Evolutionary conservation across 2,329 filamentous ascomycete genomes (phyloP).

Genomic region (Pezicula neosporulosa): DNA sequence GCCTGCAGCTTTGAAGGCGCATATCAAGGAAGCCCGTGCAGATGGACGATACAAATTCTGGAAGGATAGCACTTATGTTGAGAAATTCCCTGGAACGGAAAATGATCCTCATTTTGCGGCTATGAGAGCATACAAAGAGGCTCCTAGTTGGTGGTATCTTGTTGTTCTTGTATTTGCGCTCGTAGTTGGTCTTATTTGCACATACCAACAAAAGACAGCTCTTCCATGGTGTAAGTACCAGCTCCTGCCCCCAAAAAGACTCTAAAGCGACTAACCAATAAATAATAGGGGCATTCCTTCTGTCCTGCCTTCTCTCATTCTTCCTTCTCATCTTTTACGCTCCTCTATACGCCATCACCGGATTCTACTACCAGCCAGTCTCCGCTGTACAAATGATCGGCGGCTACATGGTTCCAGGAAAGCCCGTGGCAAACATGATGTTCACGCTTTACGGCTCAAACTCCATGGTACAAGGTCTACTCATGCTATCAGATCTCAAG

Average conservation of each 20-base stretch:
- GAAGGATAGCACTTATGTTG: conserved; percentile 12
- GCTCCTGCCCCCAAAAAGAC: no score
- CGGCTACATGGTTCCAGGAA: conserved; percentile 39
- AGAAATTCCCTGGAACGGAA: conserved; percentile 21
- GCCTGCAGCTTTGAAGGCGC: no score
- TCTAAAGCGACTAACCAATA: no score
- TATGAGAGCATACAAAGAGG: conserved; percentile 36
- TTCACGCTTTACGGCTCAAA: conserved; percentile 31
- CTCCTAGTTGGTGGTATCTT: conserved; percentile 38
- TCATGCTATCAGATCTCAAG: conserved; percentile 31
- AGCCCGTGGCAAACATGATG: conserved; percentile 37
- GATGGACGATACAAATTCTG: not conserved
- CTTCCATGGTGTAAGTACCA: conserved; percentile 30
- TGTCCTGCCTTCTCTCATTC: conserved; percentile 30
- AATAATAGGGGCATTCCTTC: conserved; percentile 31
- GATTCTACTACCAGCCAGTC: conserved; percentile 36
- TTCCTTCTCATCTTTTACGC: conserved; percentile 36
- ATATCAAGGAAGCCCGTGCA: no score
- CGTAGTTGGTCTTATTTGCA: conserved; percentile 30
- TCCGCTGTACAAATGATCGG: conserved; percentile 42
- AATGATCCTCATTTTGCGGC: conserved; percentile 38
- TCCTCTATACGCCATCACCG: conserved; percentile 32
- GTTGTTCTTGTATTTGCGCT: conserved; percentile 7
- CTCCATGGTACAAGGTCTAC: conserved; percentile 22
- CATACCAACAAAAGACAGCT: conserved; percentile 31